Percentiles rank a stretch among this genome's conserved stretches.
Conservation (phyloP, 2,329 filamentous ascomycete genomes). For the Fusarium nygamai region DNA sequence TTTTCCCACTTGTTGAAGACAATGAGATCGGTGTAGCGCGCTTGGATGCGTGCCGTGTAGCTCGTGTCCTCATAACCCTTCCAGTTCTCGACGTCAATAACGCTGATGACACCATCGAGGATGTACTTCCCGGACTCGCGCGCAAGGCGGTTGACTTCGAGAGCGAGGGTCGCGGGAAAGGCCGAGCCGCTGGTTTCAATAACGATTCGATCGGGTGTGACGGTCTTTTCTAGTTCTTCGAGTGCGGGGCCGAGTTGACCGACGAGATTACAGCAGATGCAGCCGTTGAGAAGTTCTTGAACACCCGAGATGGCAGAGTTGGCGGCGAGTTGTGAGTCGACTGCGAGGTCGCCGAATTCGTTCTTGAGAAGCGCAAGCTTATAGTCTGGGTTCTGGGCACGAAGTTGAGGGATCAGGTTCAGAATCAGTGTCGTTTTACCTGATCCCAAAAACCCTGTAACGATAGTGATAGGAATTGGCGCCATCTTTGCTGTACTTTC, state of each 20-base stretch:
- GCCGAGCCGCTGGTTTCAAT: conserved; percentile 93
- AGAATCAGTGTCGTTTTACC: conserved; percentile 97
- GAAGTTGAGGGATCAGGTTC: conserved; percentile 90
- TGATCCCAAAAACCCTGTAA: conserved; percentile 95
- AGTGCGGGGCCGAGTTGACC: conserved; percentile 88
- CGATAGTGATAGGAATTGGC: conserved; percentile 88
- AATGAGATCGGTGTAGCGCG: conserved; percentile 87
- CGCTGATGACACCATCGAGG: conserved; percentile 87
- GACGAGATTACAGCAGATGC: conserved; percentile 98
- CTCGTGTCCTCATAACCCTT: conserved; percentile 90
- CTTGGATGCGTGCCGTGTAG: conserved; percentile 89
- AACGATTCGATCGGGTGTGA: conserved; percentile 82
- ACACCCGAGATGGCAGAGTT: conserved; percentile 87
- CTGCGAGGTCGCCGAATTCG: conserved; percentile 93
- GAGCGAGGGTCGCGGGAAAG: conserved; percentile 87
- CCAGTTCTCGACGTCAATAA: conserved; percentile 97
- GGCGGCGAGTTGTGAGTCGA: conserved; percentile 91
- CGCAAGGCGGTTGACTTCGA: conserved; percentile 85
- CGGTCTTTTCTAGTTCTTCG: conserved; percentile 69
- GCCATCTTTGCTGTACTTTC: conserved; percentile 57
- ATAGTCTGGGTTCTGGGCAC: conserved; percentile 76
- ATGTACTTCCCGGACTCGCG: conserved; percentile 75
- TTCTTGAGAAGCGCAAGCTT: conserved; percentile 96
- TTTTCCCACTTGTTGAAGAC: conserved; percentile 94
- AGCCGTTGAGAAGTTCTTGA: conserved; percentile 92